Conservation (phyloP, 345 rosid species). For the Citrus sp. region DNA sequence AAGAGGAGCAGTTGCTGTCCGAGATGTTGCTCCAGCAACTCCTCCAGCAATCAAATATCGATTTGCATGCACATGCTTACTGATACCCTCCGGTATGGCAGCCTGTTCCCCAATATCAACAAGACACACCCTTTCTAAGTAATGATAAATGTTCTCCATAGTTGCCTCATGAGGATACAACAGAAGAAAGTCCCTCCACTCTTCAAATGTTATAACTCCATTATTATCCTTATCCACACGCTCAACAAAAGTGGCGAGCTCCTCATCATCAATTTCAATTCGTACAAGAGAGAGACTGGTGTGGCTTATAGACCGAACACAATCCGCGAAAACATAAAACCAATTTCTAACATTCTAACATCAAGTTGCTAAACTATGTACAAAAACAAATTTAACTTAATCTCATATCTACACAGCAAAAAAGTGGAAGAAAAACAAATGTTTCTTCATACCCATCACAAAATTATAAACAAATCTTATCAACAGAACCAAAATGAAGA, state of each 20-base stretch:
- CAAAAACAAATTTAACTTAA: not conserved
- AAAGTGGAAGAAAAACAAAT: not conserved
- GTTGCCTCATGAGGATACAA: constrained; percentile 95
- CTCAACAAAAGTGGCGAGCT: constrained; percentile 85
- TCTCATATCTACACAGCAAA: not conserved
- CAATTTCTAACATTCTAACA: not conserved
- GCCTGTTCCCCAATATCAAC: constrained; percentile 91
- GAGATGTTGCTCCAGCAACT: constrained; percentile 86
- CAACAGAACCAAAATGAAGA: not conserved
- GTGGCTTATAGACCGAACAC: constrained; percentile 54
- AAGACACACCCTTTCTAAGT: constrained; percentile 82
- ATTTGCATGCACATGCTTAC: constrained; percentile 68
- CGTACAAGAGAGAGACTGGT: constrained; percentile 51
- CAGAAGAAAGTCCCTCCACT: constrained; percentile 93
- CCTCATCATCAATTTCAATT: constrained; percentile 81
- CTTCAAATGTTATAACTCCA: constrained; percentile 88
- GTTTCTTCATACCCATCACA: not conserved
- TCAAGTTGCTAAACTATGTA: not conserved
- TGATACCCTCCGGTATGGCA: constrained; percentile 78
- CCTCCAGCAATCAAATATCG: constrained; percentile 90
- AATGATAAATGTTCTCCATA: constrained; percentile 81
- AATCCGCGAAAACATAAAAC: not conserved
- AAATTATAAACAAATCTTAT: not conserved
- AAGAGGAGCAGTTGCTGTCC: constrained; percentile 87
- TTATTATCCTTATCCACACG: constrained; percentile 88